These are phyloP conservation scores for Sporothrix humicola DNA, from an alignment of 2,329 filamentous ascomycete genomes.

Conservation along the genomic window DNA sequence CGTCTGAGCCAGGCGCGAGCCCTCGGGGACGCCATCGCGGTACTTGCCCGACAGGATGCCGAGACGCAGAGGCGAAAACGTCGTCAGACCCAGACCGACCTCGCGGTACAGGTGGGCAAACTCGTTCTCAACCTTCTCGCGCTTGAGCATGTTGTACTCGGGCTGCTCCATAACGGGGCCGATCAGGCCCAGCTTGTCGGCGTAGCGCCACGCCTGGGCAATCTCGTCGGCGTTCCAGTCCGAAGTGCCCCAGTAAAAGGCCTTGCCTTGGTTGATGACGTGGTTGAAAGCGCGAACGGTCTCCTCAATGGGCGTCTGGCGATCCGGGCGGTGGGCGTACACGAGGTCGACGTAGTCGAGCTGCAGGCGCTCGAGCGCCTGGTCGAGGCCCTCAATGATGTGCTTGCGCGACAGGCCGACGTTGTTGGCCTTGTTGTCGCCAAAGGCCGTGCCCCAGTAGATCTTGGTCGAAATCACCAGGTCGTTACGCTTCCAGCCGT, in stretches of 20 bases:
- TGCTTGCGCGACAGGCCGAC: slow-evolving; percentile 58
- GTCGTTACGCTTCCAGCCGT: slow-evolving; percentile 66
- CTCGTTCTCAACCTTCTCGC: slow-evolving; percentile 59
- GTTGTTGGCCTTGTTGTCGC: slow-evolving; percentile 62
- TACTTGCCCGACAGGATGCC: slow-evolving; percentile 68
- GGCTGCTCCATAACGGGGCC: slow-evolving; percentile 71
- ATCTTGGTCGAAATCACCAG: slow-evolving; percentile 66
- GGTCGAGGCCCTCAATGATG: slow-evolving; percentile 62
- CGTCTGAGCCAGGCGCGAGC: slow-evolving; percentile 62
- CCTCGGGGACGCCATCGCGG: slow-evolving; percentile 66
- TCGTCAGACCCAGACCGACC: slow-evolving; percentile 59
- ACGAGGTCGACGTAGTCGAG: slow-evolving; percentile 70
- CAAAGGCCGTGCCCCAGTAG: slow-evolving; percentile 68
- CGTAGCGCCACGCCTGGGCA: slow-evolving; percentile 64
- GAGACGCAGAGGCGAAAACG: slow-evolving; percentile 58
- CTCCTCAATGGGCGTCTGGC: slow-evolving; percentile 65
- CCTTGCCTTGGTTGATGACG: slow-evolving; percentile 66
- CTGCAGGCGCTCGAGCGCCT: slow-evolving; percentile 62
- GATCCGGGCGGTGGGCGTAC: slow-evolving; percentile 67
- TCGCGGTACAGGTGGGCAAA: slow-evolving; percentile 63
- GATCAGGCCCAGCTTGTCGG: slow-evolving; percentile 66
- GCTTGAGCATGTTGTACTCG: slow-evolving; percentile 67
- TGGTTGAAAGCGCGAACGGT: slow-evolving; percentile 61
- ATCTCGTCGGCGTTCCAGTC: slow-evolving; percentile 74
- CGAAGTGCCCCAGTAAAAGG: slow-evolving; percentile 74